Evolutionary conservation across 192 early-diverging fungal species (phyloP).

Genomic region (Coemansia sp.): DNA sequence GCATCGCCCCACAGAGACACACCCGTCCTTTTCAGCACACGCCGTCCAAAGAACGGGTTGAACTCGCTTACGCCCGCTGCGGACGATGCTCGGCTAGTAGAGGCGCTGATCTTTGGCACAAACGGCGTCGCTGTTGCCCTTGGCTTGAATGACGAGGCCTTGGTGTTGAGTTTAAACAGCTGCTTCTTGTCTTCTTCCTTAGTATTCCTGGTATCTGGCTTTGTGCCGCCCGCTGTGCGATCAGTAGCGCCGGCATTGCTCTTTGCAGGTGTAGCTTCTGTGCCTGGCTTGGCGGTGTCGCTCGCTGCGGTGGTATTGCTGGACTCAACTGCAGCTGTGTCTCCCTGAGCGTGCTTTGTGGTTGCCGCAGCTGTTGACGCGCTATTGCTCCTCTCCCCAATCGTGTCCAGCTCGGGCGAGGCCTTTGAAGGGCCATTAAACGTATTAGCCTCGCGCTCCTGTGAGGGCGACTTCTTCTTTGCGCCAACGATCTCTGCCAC

Average conservation of each 20-base stretch:
- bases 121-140: constrained; percentile 68
- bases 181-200: constrained; percentile 19
- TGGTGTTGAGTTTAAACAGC: constrained; percentile 68
- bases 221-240: not conserved
- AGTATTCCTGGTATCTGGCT: not conserved
- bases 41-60: constrained; percentile 50
- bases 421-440: constrained; percentile 11
- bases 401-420: constrained; percentile 5
- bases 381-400: not conserved
- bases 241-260: not conserved
- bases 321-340: not conserved
- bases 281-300: not conserved
- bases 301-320: not conserved
- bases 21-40: constrained; percentile 31
- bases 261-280: not conserved
- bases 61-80: constrained; percentile 31
- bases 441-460: constrained; percentile 15
- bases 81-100: constrained; percentile 43
- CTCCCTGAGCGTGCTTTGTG: not conserved
- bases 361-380: not conserved
- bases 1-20: constrained; percentile 40
- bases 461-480: constrained; percentile 39
- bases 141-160: constrained; percentile 76
- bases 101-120: constrained; percentile 60
- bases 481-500: constrained; percentile 72